These are phyloP conservation scores for Hymenoscyphus albidus DNA, from an alignment of 2,329 filamentous ascomycete genomes.

Conservation along the genomic window DNA sequence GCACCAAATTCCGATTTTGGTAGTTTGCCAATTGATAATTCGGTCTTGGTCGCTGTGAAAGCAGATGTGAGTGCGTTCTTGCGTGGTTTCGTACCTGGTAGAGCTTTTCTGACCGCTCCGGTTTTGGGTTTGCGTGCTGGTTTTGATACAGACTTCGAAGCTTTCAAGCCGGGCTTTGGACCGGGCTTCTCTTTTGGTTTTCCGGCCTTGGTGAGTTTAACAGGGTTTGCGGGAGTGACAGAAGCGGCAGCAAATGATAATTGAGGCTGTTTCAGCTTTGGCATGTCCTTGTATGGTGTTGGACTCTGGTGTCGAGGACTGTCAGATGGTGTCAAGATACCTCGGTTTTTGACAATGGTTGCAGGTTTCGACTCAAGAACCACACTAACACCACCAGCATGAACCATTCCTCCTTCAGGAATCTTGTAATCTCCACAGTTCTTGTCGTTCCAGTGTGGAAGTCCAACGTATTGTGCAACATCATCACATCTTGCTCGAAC, in stretches of 20 bases:
- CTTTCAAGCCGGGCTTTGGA: slow-evolving; percentile 20
- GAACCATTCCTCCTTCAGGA: slow-evolving; percentile 41
- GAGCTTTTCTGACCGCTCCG: slow-evolving; percentile 22
- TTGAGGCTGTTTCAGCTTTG: slow-evolving; percentile 49
- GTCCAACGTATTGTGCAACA: slow-evolving; percentile 68
- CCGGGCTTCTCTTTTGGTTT: slow-evolving; percentile 28
- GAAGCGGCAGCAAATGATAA: slow-evolving; percentile 34
- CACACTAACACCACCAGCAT: slow-evolving; percentile 41
- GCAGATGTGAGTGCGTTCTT: slow-evolving; percentile 28
- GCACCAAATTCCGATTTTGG: slow-evolving; percentile 12
- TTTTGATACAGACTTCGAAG: slow-evolving; percentile 1
- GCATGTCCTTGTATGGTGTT: slow-evolving; percentile 20
- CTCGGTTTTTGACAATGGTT: slow-evolving; percentile 42
- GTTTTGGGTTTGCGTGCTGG: not conserved
- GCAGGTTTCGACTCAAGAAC: slow-evolving; percentile 38
- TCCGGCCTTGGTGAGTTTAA: slow-evolving; percentile 12
- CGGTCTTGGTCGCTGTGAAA: slow-evolving; percentile 28
- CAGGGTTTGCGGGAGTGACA: slow-evolving; percentile 11
- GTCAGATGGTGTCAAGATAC: slow-evolving; percentile 55
- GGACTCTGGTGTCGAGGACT: slow-evolving; percentile 48
- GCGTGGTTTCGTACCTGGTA: slow-evolving; percentile 21
- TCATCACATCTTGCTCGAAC: slow-evolving; percentile 85
- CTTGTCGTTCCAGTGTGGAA: slow-evolving; percentile 57
- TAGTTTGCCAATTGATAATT: slow-evolving; percentile 14
- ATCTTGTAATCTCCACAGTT: slow-evolving; percentile 49